These are phyloP conservation scores for Carex littledalei DNA, from an alignment of 176 grass and related monocot genomes.

Conservation along the genomic window DNA sequence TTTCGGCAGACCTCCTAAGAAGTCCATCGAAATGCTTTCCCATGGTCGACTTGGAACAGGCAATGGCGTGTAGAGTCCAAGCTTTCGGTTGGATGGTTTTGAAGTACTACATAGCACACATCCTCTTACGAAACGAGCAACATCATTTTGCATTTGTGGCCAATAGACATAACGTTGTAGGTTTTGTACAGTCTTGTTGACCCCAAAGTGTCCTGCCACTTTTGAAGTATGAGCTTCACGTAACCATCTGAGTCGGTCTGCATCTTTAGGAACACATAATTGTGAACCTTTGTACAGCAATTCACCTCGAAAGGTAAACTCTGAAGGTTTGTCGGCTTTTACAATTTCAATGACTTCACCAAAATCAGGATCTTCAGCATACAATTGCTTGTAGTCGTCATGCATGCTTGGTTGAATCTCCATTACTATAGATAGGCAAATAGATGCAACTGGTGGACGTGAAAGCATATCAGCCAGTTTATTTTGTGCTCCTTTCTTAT, in stretches of 20 bases:
- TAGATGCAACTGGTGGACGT: background rate
- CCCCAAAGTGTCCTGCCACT: background rate
- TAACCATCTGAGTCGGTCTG: background rate
- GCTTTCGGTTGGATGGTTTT: too few species aligned
- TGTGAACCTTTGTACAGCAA: background rate
- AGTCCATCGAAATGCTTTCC: too few species aligned
- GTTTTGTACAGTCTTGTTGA: constrained; percentile 19
- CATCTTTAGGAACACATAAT: background rate
- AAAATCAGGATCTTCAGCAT: constrained; percentile 9
- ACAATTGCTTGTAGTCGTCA: background rate
- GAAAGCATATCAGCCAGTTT: constrained; percentile 10
- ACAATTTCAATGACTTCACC: background rate
- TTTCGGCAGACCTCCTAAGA: too few species aligned
- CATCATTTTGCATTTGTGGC: constrained; percentile 11
- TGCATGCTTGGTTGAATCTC: background rate
- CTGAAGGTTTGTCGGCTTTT: background rate
- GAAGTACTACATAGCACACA: constrained; percentile 3
- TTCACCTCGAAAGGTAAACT: background rate
- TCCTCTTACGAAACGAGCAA: background rate
- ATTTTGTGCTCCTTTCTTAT: background rate
- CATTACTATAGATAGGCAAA: constrained; percentile 7
- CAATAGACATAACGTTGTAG: constrained; percentile 5
- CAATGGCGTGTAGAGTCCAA: too few species aligned
- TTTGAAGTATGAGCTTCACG: constrained; percentile 18
- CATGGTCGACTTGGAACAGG: too few species aligned